phyloP scores from a whole-genome alignment of 352 stramenopile species.

The Peronospora destructor region DNA sequence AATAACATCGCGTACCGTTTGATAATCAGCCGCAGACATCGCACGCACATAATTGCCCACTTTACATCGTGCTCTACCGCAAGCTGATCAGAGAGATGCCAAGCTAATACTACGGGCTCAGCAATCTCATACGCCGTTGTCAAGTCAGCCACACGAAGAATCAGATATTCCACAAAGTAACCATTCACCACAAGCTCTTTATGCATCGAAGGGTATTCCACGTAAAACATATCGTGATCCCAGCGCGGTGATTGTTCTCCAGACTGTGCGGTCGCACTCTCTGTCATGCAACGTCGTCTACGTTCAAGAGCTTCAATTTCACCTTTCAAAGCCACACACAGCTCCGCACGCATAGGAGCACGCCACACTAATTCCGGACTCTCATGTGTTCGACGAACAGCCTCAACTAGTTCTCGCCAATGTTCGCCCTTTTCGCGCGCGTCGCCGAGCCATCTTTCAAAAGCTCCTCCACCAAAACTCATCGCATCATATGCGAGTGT shows the following conservation, averaged over 20 bases:
- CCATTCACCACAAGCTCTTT: slow-evolving; percentile 70
- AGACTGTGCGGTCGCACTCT: slow-evolving; percentile 10
- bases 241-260: slow-evolving; percentile 37
- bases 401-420: slow-evolving; percentile 65
- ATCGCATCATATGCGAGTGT: slow-evolving; percentile 27
- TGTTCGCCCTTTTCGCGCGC: slow-evolving; percentile 60
- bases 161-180: slow-evolving; percentile 75
- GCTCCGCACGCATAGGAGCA: slow-evolving; percentile 50
- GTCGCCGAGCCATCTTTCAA: slow-evolving; percentile 61
- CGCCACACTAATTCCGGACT: slow-evolving; percentile 70
- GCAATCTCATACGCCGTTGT: slow-evolving; percentile 59
- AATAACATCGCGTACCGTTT: slow-evolving; percentile 75
- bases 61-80: slow-evolving; percentile 52
- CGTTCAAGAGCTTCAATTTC: slow-evolving; percentile 52
- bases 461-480: slow-evolving; percentile 34
- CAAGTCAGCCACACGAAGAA: slow-evolving; percentile 59
- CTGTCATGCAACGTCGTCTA: slow-evolving; percentile 7
- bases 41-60: slow-evolving; percentile 52
- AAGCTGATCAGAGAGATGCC: slow-evolving; percentile 73
- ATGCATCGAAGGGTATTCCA: slow-evolving; percentile 68
- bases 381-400: slow-evolving; percentile 49
- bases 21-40: slow-evolving; percentile 63
- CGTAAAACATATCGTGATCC: slow-evolving; percentile 79
- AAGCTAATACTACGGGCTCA: slow-evolving; percentile 67
- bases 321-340: slow-evolving; percentile 40